Base-by-base conservation (phyloP, 2,329 filamentous ascomycete species). In the Capronia epimyces region DNA sequence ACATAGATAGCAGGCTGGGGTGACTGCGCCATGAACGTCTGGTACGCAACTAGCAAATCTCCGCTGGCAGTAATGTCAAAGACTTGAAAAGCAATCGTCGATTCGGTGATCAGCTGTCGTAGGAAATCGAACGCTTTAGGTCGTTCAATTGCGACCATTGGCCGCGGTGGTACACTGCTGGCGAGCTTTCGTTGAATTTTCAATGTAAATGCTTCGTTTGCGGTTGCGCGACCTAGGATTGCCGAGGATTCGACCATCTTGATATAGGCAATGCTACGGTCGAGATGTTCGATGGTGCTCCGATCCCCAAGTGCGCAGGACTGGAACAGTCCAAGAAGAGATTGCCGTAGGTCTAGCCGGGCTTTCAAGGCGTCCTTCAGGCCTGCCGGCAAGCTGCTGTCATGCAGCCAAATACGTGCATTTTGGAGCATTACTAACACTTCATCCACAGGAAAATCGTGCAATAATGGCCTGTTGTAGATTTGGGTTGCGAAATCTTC, bases 401-500 rank as follows among this genome's bases (percentile, higher is more conserved):
- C 54, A 36, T 73, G 67, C 0, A 87, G 62, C 54, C 80, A 70
- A 10, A 66, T 65, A n/a, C 77, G 67, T 3, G 82, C 82, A 27
- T 77, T 70, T 20, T 76, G 67, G 16, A 89, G 67, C 21, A 77
- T 66, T 7, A 71, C 67, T 36, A 76, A 71, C 20, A 89, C 75
- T n/a, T 77, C 73, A 3, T 75, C 70, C 2, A 75, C 68, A 13
- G 79, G 72, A 50, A 91, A 75, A 12, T 77, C 71, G 21, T 82
- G 80, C 5, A 97, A 75, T 1, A 98, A 73, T 10, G 81, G 82
- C 31, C 90, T 81, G 60, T 89, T 86, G 65, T 93, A 97, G 0
- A 90, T 86, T 66, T 95, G 89, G 5, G 89, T 90, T 16, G 94
- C 88, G 65, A 98, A 96, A 64, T 98, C 93, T 69, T 98, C 93